These are phyloP conservation scores for Diaporthe ilicicola DNA, from an alignment of 2,329 filamentous ascomycete species.

Conservation along the genomic window DNA sequence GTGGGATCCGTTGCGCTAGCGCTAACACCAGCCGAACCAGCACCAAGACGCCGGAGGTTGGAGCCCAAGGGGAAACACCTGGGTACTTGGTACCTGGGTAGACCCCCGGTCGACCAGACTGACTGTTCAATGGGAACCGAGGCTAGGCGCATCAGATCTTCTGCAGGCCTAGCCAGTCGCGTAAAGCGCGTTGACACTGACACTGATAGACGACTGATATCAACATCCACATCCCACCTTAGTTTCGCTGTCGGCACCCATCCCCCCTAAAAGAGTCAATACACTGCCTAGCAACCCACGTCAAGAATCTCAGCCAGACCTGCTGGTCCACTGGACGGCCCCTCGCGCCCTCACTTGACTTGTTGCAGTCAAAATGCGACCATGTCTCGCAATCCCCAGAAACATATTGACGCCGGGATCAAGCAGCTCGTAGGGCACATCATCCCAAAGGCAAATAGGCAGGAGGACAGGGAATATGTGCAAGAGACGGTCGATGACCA, in stretches of 20 bases:
- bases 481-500: conserved; percentile 74
- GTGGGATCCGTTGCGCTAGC: background rate
- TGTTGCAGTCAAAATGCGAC: conserved; percentile 50
- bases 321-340: background rate
- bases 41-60: background rate
- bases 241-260: background rate
- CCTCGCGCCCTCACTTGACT: conserved; percentile 3
- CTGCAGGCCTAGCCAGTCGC: conserved; percentile 11
- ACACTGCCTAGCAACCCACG: background rate
- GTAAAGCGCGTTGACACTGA: conserved; percentile 17
- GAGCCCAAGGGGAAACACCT: background rate
- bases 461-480: conserved; percentile 72
- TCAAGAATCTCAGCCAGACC: background rate
- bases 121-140: background rate
- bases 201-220: conserved; percentile 8
- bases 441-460: conserved; percentile 59
- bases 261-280: background rate
- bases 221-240: conserved; percentile 23
- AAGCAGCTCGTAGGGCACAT: conserved; percentile 80
- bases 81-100: background rate
- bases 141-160: conserved; percentile 9
- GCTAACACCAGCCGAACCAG: background rate
- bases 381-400: conserved; percentile 64
- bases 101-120: background rate
- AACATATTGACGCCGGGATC: conserved; percentile 81